These are phyloP conservation scores for Candida maltosa DNA, from an alignment of 805 yeast genomes.

Conservation along the genomic window DNA sequence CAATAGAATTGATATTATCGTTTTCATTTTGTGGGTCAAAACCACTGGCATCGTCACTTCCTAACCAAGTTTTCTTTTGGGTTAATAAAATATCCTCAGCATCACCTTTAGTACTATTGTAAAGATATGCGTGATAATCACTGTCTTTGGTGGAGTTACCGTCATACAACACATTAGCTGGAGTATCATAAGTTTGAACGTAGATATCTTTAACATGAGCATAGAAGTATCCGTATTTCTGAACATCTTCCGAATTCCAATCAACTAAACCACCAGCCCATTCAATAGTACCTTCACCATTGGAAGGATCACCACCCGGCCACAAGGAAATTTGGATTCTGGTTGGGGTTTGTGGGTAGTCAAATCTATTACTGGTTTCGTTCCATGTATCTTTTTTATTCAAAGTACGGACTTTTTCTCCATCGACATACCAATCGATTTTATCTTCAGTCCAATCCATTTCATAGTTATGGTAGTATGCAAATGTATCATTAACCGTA, in stretches of 20 bases:
- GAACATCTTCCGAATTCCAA: slow-evolving; percentile 77
- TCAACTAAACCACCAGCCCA: slow-evolving; percentile 89
- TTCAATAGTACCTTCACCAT: slow-evolving; percentile 60
- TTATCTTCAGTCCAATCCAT: slow-evolving; percentile 80
- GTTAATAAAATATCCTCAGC: slow-evolving; percentile 50
- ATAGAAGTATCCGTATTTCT: slow-evolving; percentile 77
- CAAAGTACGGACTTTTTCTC: slow-evolving; percentile 61
- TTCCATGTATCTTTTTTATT: slow-evolving; percentile 59
- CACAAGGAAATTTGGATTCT: slow-evolving; percentile 70
- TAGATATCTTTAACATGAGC: slow-evolving; percentile 58
- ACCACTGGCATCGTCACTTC: slow-evolving; percentile 63
- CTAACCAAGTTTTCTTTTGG: slow-evolving; percentile 58
- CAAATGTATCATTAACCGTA: slow-evolving; percentile 52
- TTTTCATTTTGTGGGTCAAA: slow-evolving; percentile 47
- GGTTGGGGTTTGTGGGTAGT: slow-evolving; percentile 73
- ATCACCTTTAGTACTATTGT: slow-evolving; percentile 42
- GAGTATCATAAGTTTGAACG: slow-evolving; percentile 72
- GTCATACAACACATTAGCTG: slow-evolving; percentile 43
- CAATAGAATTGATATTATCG: slow-evolving; percentile 7
- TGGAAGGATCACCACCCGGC: slow-evolving; percentile 67
- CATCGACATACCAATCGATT: slow-evolving; percentile 73
- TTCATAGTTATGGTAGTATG: slow-evolving; percentile 68
- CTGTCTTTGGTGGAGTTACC: slow-evolving; percentile 49
- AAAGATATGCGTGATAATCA: slow-evolving; percentile 45
- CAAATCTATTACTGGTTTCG: slow-evolving; percentile 53